Base-by-base conservation (phyloP, 139 green algal species). In the Chlorella sp. region DNA sequence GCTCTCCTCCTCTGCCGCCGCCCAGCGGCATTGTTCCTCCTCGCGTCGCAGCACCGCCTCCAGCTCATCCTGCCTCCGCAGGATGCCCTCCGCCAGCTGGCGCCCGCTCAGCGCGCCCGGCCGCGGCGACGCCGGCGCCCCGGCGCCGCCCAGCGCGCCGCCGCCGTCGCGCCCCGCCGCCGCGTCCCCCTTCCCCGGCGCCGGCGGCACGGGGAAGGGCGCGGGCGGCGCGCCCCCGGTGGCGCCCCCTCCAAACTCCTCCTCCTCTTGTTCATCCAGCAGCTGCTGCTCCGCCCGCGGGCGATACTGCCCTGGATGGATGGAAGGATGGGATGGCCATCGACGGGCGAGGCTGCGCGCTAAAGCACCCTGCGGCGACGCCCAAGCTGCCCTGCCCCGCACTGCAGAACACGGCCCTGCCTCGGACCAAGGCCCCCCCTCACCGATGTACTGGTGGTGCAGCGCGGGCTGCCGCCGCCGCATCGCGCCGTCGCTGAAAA, bases 401-500 rank as follows among this genome's bases (percentile, higher is more conserved):
- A 11, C n/a, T 31, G 45, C 36, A 74, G 67, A 31, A 41, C 25
- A 55, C 51, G 31, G n/a, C 48, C 48, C 38, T 71, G 38, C 41
- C 25, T 61, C 70, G 56, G n/a, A 45, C 27, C 70, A 48, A 15
- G 59, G 51, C 3, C 25, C 35, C 56, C 76, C 87, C 68, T 80
- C 79, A 29, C 89, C 90, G 3, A 95, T 74, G 61, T 90, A 88
- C 50, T 93, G 77, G 27, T 95, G 87, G 69, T 94, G 86, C 12
- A 95, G 73, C 63, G 87, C 80, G 6, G 91, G 91, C 62, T 80
- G 82, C 3, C 91, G 80, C 29, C 82, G 55, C 25, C 84, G 76
- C 91, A 95, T 95, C 17, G 77, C 73, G n/a, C 86, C 80, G 15
- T 91, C 84, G 19, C 65, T 82, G 41, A 95, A 95, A 62, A 88